Percentiles rank a stretch among this genome's conserved stretches.
Conservation (phyloP, 2,329 filamentous ascomycete species). For the Zasmidium angulare region DNA sequence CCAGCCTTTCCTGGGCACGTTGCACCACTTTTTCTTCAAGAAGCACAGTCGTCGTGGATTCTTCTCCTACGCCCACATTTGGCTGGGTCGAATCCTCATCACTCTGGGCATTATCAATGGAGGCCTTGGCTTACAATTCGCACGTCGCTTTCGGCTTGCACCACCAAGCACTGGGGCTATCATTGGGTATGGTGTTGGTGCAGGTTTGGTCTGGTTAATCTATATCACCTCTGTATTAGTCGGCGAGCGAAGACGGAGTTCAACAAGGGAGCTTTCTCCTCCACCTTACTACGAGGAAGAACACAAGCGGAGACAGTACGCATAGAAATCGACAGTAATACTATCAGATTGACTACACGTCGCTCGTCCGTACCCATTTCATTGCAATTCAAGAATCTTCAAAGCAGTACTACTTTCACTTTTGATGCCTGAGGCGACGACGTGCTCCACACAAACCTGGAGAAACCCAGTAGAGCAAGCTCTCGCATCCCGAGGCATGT, state of each 20-base stretch:
- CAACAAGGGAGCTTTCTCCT: conserved; percentile 6
- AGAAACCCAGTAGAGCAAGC: too few species aligned
- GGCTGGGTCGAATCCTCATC: conserved; percentile 54
- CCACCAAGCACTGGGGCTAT: conserved; percentile 35
- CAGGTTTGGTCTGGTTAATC: conserved; percentile 47
- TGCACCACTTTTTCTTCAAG: conserved; percentile 55
- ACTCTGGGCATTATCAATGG: conserved; percentile 58
- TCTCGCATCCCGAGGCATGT: too few species aligned
- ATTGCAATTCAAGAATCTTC: too few species aligned
- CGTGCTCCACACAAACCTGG: too few species aligned
- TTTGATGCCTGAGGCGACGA: neutral
- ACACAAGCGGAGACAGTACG: conserved; percentile 11
- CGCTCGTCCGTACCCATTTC: too few species aligned
- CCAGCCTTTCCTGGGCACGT: conserved; percentile 53
- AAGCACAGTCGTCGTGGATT: conserved; percentile 46
- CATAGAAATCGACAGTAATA: neutral
- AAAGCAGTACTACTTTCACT: too few species aligned
- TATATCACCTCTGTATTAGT: conserved; percentile 38
- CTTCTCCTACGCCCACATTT: conserved; percentile 54
- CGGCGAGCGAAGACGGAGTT: conserved; percentile 18
- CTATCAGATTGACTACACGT: neutral
- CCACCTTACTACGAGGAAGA: conserved; percentile 11
- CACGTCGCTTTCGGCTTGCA: conserved; percentile 38
- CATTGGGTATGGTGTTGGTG: conserved; percentile 53
- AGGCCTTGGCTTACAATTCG: conserved; percentile 53